Percentiles rank a stretch among this genome's conserved stretches.
Conservation (phyloP, 495 filamentous ascomycete genomes). For the Penicillium diatomitis region DNA sequence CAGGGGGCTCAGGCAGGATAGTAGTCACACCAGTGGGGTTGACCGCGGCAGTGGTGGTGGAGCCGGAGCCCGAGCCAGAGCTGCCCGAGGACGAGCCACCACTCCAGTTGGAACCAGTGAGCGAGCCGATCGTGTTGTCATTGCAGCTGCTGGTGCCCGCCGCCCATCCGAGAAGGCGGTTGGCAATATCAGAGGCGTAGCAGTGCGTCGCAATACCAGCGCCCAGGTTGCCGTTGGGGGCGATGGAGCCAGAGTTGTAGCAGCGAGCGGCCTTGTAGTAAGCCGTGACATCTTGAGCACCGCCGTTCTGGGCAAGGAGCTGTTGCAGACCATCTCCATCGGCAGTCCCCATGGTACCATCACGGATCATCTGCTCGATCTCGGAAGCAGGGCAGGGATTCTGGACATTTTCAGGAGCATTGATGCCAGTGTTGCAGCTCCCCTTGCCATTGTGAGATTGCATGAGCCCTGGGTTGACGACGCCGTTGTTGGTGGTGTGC, state of each 20-base stretch:
- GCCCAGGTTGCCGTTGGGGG: conserved; percentile 35
- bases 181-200: conserved; percentile 49
- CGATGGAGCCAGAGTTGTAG: conserved; percentile 51
- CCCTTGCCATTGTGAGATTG: conserved; percentile 41
- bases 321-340: conserved; percentile 35
- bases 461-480: conserved; percentile 49
- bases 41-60: not conserved
- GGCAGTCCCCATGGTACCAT: conserved; percentile 34
- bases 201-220: conserved; percentile 43
- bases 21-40: conserved; percentile 1
- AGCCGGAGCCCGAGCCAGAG: conserved; percentile 1
- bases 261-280: conserved; percentile 45
- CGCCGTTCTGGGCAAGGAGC: conserved; percentile 20
- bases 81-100: conserved; percentile 7
- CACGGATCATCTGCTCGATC: conserved; percentile 42
- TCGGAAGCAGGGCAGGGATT: conserved; percentile 36
- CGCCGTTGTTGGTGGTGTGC: conserved; percentile 34
- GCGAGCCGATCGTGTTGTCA: conserved; percentile 2
- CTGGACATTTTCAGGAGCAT: conserved; percentile 5
- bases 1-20: conserved; percentile 1
- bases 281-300: conserved; percentile 17
- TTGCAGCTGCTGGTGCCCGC: conserved; percentile 16
- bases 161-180: conserved; percentile 46
- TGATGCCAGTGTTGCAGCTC: conserved; percentile 33
- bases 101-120: conserved; percentile 4